Evolutionary conservation across 148 eudicot species (phyloP).

Genomic region (Nyssa sinensis): DNA sequence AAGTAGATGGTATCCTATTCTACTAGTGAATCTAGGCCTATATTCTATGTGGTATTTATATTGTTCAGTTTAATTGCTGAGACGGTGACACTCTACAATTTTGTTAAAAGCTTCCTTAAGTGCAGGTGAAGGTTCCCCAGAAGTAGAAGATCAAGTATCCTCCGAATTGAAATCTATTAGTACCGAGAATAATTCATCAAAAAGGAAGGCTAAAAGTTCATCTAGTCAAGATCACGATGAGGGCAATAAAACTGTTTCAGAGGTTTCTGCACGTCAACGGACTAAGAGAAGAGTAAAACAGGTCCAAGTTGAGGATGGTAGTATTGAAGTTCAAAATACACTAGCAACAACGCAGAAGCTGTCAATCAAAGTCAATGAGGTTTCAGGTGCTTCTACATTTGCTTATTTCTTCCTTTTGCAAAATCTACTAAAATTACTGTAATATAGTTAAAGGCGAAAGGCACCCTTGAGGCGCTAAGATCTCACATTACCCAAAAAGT

Average conservation of each 20-base stretch:
- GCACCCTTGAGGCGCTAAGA: no score
- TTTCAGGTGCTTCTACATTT: slow-evolving; percentile 24
- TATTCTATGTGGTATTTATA: background rate
- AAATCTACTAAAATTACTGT: background rate
- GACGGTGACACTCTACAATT: slow-evolving; percentile 6
- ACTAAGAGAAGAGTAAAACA: slow-evolving; percentile 31
- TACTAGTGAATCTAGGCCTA: background rate
- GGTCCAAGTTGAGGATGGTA: slow-evolving; percentile 22
- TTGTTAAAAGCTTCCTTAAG: slow-evolving; percentile 8
- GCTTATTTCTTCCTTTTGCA: background rate
- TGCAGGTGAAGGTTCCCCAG: slow-evolving; percentile 31
- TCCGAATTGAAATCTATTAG: slow-evolving; percentile 16
- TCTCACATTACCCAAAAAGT: no score
- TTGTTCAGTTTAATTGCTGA: background rate
- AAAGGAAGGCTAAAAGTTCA: slow-evolving; percentile 21
- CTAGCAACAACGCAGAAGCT: slow-evolving; percentile 30
- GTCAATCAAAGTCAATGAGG: slow-evolving; percentile 27
- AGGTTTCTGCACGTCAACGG: slow-evolving; percentile 32
- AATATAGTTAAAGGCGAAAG: no score
- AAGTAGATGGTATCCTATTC: slow-evolving; percentile 44
- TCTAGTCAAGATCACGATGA: slow-evolving; percentile 10
- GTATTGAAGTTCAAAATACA: slow-evolving; percentile 29
- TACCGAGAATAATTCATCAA: slow-evolving; percentile 11
- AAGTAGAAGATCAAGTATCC: slow-evolving; percentile 15
- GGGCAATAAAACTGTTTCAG: slow-evolving; percentile 13